These are phyloP conservation scores for Hymenoscyphus infarciens DNA, from an alignment of 2,329 filamentous ascomycete genomes.

Conservation along the genomic window DNA sequence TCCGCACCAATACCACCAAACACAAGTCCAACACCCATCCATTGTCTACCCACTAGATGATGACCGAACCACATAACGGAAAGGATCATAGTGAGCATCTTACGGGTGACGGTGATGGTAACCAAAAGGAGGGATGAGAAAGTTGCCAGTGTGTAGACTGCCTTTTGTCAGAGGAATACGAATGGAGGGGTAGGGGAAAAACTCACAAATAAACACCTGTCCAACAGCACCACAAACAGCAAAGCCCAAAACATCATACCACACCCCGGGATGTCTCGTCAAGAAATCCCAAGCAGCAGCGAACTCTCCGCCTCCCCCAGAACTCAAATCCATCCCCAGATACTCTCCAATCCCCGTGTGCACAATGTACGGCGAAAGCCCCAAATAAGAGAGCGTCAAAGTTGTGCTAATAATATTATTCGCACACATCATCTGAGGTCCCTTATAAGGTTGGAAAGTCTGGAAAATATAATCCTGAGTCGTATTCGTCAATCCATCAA, in stretches of 20 bases:
- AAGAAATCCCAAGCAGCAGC: conserved; percentile 77
- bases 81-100: conserved; percentile 99
- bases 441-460: conserved; percentile 74
- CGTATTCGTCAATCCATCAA: conserved; percentile 93
- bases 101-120: conserved; percentile 93
- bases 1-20: conserved; percentile 95
- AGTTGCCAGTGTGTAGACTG: conserved; percentile 86
- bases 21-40: conserved; percentile 86
- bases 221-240: conserved; percentile 86
- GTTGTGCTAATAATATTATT: conserved; percentile 85
- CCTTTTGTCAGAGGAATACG: no score
- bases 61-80: conserved; percentile 95
- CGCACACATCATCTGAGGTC: conserved; percentile 99
- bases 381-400: conserved; percentile 72
- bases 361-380: conserved; percentile 76
- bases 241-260: conserved; percentile 86
- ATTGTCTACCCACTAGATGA: conserved; percentile 80
- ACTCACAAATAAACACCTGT: conserved; percentile 88
- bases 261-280: conserved; percentile 72
- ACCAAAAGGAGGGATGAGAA: conserved; percentile 91
- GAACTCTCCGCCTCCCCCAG: conserved; percentile 70
- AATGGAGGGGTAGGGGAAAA: conserved; percentile 5
- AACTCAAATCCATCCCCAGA: conserved; percentile 60
- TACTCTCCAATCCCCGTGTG: conserved; percentile 61
- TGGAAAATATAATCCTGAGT: conserved; percentile 94